Evolutionary conservation across 345 rosid genomes (phyloP).

Genomic region (Erodium maritimum): DNA sequence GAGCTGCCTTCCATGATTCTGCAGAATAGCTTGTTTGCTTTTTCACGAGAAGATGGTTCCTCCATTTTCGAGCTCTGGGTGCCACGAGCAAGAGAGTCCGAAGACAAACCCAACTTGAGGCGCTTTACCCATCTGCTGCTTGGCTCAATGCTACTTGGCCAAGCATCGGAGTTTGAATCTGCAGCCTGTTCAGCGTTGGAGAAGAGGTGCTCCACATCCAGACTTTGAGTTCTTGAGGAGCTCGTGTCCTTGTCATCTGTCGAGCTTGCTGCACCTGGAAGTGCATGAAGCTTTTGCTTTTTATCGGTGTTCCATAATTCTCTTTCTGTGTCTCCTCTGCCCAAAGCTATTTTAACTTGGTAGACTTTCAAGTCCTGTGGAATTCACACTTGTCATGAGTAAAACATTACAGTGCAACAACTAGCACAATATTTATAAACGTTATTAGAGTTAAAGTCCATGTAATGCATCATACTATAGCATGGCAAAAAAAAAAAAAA

Average conservation of each 20-base stretch:
- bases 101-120: slow-evolving; percentile 24
- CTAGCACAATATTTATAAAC: not conserved
- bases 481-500: too few relatives aligned
- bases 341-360: too few relatives aligned
- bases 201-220: slow-evolving; percentile 40
- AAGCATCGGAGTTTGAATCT: slow-evolving; percentile 21
- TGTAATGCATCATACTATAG: too few relatives aligned
- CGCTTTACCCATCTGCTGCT: slow-evolving; percentile 68
- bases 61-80: slow-evolving; percentile 26
- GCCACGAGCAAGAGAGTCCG: slow-evolving; percentile 23
- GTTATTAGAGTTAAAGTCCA: not conserved
- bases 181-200: slow-evolving; percentile 19
- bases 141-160: slow-evolving; percentile 27
- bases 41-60: slow-evolving; percentile 23
- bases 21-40: not conserved
- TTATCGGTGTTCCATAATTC: slow-evolving; percentile 22
- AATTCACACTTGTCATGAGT: too few relatives aligned
- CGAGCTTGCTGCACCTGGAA: slow-evolving; percentile 22
- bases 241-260: slow-evolving; percentile 35
- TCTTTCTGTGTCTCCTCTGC: too few relatives aligned
- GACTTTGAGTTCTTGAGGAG: slow-evolving; percentile 53
- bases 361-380: not conserved
- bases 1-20: not conserved
- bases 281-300: slow-evolving; percentile 30
- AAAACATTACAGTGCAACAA: too few relatives aligned